Conservation (phyloP, 2,329 filamentous ascomycete species). For the Sordariomycetes sp. region DNA sequence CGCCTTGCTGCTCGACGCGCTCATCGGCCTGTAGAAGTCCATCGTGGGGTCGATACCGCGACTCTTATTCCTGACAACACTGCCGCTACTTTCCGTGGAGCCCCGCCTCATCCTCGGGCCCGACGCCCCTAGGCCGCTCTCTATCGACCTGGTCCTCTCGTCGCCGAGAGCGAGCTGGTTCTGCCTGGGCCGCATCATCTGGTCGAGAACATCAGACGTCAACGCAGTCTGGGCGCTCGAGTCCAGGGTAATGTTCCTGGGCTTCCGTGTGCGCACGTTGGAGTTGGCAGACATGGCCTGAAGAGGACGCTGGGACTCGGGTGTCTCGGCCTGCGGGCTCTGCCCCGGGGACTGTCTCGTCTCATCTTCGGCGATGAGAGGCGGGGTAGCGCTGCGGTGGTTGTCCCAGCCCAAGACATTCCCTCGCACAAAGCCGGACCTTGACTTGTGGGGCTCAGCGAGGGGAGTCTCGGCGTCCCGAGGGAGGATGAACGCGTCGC, state of each 20-base stretch:
- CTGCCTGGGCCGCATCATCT: constrained; percentile 47
- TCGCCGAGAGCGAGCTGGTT: constrained; percentile 14
- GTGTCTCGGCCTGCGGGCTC: constrained; percentile 26
- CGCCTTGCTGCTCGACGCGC: constrained; percentile 51
- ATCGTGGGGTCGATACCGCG: constrained; percentile 23
- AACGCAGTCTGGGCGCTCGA: constrained; percentile 65
- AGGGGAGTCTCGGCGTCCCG: constrained; percentile 23
- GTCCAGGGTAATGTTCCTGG: constrained; percentile 6
- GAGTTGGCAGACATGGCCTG: constrained; percentile 50
- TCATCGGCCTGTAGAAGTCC: constrained; percentile 45
- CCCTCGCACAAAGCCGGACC: constrained; percentile 6
- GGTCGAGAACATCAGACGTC: constrained; percentile 71
- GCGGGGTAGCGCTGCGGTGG: constrained; percentile 1
- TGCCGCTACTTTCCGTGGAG: constrained; percentile 36
- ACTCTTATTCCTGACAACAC: constrained; percentile 22
- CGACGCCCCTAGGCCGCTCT: constrained; percentile 20
- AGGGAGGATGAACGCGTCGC: constrained; percentile 43
- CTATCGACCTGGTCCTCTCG: constrained; percentile 21
- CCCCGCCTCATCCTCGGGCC: constrained; percentile 26
- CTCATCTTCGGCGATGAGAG: constrained; percentile 50
- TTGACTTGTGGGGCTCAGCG: constrained; percentile 9
- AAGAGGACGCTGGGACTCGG: constrained; percentile 44
- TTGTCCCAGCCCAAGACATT: constrained; percentile 18
- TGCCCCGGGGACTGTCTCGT: constrained; percentile 38
- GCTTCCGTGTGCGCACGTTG: constrained; percentile 24